Evolutionary conservation across 805 yeast species (phyloP).

Genomic region (Candida easanensis): DNA sequence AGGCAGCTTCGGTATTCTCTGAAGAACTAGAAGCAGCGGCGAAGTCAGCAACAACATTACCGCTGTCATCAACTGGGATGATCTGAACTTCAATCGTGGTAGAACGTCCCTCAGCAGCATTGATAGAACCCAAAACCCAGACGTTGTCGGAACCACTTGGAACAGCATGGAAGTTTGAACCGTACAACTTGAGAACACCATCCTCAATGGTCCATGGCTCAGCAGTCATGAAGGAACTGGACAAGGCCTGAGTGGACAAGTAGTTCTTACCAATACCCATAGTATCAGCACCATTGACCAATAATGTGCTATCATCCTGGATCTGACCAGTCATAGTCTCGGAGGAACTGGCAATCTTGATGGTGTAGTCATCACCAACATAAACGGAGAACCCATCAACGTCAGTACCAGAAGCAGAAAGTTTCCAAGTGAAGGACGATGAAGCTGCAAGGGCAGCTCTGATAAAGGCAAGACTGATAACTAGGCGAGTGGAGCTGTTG

Average conservation of each 20-base stretch:
- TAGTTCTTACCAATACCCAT: constrained; percentile 19
- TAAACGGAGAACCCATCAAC: neutral
- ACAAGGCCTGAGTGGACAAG: constrained; percentile 7
- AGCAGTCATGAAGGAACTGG: constrained; percentile 10
- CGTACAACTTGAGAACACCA: constrained; percentile 17
- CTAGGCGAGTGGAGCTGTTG: too few relatives aligned
- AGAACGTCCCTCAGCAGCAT: constrained; percentile 15
- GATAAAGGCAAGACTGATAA: too few relatives aligned
- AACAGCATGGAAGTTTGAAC: constrained; percentile 21
- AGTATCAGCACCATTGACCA: neutral
- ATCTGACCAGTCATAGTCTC: neutral
- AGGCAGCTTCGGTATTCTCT: neutral
- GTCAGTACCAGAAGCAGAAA: neutral
- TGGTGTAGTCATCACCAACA: neutral
- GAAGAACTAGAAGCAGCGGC: neutral
- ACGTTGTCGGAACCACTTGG: constrained; percentile 9
- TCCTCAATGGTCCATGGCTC: constrained; percentile 16
- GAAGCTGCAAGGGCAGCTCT: too few relatives aligned
- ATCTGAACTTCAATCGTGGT: neutral
- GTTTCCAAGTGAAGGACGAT: constrained; percentile 5
- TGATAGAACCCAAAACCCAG: constrained; percentile 19
- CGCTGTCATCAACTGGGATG: neutral
- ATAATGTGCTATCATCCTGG: neutral
- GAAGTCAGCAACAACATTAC: neutral
- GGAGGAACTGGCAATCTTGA: neutral